Evolutionary conservation across 306 rosid genomes (phyloP).

Genomic region (Fragaria ananassa): DNA sequence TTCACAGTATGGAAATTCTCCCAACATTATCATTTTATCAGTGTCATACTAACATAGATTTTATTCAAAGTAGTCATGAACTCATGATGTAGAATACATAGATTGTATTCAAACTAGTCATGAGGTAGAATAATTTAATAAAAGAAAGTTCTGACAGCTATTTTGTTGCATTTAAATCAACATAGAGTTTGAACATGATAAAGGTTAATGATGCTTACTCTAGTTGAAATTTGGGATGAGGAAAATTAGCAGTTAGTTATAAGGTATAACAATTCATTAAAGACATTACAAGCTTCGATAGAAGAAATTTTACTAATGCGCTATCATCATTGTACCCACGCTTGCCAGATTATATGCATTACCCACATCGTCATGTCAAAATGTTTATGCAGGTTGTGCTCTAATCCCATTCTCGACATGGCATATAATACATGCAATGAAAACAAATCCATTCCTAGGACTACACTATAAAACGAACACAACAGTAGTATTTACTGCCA

Average conservation of each 20-base stretch:
- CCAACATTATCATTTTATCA: neutral
- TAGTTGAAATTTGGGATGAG: neutral
- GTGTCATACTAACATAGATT: neutral
- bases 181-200: neutral
- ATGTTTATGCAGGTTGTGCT: neutral
- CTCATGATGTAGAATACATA: too few species aligned
- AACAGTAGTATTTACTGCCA: neutral
- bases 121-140: neutral
- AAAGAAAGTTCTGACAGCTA: neutral
- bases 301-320: neutral
- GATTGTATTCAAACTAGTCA: neutral
- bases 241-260: neutral
- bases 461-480: neutral
- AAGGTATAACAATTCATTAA: neutral
- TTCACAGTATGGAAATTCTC: neutral
- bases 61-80: neutral
- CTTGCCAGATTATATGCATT: neutral
- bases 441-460: neutral
- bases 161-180: neutral
- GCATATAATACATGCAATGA: neutral
- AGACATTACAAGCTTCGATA: neutral
- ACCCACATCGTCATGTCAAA: neutral
- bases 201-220: neutral
- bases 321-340: neutral
- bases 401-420: neutral